Conservation (phyloP, 2,329 filamentous ascomycete species). For the Fusarium algeriense region DNA sequence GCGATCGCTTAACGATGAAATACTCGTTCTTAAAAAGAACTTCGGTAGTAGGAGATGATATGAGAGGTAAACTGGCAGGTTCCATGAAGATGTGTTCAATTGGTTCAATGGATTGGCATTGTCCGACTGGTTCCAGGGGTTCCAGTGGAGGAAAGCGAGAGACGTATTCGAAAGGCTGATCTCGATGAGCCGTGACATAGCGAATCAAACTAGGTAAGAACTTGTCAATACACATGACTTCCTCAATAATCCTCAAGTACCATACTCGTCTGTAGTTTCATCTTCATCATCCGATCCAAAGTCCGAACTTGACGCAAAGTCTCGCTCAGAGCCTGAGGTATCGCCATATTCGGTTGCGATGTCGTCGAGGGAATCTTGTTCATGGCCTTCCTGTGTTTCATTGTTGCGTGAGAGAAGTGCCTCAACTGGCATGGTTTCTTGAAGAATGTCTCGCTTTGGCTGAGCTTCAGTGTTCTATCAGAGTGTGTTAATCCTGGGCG, state of each 20-base stretch:
- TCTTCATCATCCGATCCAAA: slow-evolving; percentile 40
- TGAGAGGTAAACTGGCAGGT: slow-evolving; percentile 11
- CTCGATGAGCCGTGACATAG: slow-evolving; percentile 26
- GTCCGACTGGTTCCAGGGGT: slow-evolving; percentile 19
- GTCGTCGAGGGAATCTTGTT: slow-evolving; percentile 7
- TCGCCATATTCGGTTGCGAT: slow-evolving; percentile 25
- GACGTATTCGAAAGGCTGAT: slow-evolving; percentile 9
- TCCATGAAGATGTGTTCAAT: background rate
- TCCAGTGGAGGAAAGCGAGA: slow-evolving; percentile 20
- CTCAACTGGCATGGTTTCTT: background rate
- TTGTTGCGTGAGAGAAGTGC: slow-evolving; percentile 13
- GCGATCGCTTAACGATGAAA: slow-evolving; percentile 57
- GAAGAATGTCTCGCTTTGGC: background rate
- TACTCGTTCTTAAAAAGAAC: slow-evolving; percentile 54
- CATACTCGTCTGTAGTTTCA: slow-evolving; percentile 41
- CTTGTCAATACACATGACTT: background rate
- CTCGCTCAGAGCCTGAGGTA: slow-evolving; percentile 41
- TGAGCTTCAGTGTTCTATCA: background rate
- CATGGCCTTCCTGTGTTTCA: background rate
- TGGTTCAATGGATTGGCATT: no score
- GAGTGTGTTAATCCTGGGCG: background rate
- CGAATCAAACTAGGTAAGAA: slow-evolving; percentile 26
- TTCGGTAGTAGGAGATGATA: background rate
- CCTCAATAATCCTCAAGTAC: background rate
- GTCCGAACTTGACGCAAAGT: slow-evolving; percentile 37